Evolutionary conservation across 129 eudicot species (phyloP).

Genomic region (Pulicaria dysenterica): DNA sequence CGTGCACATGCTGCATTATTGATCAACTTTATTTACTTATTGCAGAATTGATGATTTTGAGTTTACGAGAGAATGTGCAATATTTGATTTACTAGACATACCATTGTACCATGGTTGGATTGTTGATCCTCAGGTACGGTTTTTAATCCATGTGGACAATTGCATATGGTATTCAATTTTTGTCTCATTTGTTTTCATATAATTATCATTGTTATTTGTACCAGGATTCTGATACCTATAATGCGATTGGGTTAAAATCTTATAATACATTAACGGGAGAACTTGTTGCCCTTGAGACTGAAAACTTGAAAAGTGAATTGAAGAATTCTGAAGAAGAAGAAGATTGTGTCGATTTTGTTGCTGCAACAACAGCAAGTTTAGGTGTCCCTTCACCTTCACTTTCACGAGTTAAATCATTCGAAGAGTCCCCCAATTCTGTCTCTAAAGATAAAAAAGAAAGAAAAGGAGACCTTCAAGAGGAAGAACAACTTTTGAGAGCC

Average conservation of each 20-base stretch:
- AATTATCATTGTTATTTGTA: constrained; percentile 1
- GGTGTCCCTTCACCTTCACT: constrained; percentile 89
- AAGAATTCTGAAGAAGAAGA: constrained; percentile 52
- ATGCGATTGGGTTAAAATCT: constrained; percentile 81
- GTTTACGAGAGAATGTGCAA: constrained; percentile 88
- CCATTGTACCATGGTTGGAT: constrained; percentile 98
- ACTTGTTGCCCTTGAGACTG: constrained; percentile 82
- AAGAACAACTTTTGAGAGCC: constrained; percentile 65
- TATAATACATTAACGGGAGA: constrained; percentile 84
- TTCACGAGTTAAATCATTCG: constrained; percentile 64
- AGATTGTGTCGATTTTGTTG: constrained; percentile 85
- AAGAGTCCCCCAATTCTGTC: constrained; percentile 51
- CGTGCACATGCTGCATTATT: background rate
- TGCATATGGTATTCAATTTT: background rate
- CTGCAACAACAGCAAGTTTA: constrained; percentile 88
- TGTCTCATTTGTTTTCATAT: constrained; percentile 16
- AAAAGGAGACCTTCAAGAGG: constrained; percentile 86
- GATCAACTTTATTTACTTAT: background rate
- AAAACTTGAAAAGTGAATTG: constrained; percentile 41
- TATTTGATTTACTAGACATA: constrained; percentile 85
- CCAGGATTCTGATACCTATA: constrained; percentile 68
- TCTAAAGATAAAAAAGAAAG: constrained; percentile 39
- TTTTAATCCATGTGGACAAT: constrained; percentile 15
- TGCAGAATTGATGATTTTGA: constrained; percentile 93
- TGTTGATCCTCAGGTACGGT: constrained; percentile 91